These are phyloP conservation scores for Hericium erinaceus DNA, from an alignment of 768 basidiomycete genomes.

Conservation along the genomic window DNA sequence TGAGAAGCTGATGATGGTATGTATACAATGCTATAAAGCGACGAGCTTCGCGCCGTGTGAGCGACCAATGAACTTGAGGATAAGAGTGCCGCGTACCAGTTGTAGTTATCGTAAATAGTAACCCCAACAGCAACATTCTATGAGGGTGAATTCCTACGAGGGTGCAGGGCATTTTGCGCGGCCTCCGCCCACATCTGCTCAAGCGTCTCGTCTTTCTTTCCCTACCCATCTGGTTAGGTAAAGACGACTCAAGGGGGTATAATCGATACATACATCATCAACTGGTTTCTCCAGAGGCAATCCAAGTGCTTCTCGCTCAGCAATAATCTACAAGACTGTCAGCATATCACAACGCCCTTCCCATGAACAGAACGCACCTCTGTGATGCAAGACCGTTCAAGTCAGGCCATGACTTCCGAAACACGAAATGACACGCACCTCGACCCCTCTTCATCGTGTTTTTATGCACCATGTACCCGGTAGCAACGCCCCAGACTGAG, in stretches of 20 bases:
- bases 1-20: too few species aligned
- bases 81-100: too few species aligned
- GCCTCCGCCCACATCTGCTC: background rate
- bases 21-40: too few species aligned
- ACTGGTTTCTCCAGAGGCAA: background rate
- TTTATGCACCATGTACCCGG: slow-evolving; percentile 43
- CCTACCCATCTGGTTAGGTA: background rate
- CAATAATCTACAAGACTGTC: background rate
- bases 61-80: too few species aligned
- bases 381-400: background rate
- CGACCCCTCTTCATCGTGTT: slow-evolving; percentile 44
- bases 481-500: slow-evolving; percentile 42
- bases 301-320: background rate
- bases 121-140: too few species aligned
- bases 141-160: background rate
- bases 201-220: background rate
- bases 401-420: background rate
- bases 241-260: background rate
- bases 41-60: too few species aligned
- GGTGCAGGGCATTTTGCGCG: background rate
- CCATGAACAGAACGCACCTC: background rate
- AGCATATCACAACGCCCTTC: background rate
- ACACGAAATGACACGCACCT: slow-evolving; percentile 31
- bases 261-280: background rate
- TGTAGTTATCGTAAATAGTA: too few species aligned